Conservation (phyloP, 306 rosid genomes). For the Aeschynomene evenia region DNA sequence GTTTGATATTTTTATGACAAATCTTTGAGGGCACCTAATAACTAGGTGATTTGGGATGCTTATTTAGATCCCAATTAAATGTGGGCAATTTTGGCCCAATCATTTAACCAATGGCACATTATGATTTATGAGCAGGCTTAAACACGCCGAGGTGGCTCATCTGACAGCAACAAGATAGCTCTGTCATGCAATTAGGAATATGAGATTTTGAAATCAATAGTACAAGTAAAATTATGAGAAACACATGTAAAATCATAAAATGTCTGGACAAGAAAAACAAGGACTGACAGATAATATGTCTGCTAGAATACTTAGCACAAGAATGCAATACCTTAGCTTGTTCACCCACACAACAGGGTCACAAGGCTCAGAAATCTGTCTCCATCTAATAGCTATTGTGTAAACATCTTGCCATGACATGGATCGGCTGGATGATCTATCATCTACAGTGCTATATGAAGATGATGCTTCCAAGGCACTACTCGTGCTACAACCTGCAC, state of each 20-base stretch:
- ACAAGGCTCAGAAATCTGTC: constrained; percentile 92
- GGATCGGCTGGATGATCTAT: constrained; percentile 60
- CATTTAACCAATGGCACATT: background rate
- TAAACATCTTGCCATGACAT: constrained; percentile 81
- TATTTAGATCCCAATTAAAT: background rate
- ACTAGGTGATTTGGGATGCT: background rate
- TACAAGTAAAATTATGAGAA: background rate
- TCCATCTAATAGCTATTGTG: constrained; percentile 88
- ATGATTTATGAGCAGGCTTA: background rate
- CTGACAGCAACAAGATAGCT: background rate
- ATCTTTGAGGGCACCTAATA: background rate
- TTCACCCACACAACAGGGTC: constrained; percentile 95
- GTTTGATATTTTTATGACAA: background rate
- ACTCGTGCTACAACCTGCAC: constrained; percentile 95
- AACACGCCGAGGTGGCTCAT: background rate
- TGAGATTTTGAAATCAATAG: background rate
- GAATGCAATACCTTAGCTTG: constrained; percentile 72
- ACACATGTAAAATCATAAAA: constrained; percentile 1
- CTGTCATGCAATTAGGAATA: background rate
- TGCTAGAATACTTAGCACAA: constrained; percentile 23
- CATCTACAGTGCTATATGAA: constrained; percentile 54
- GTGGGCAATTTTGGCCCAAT: background rate
- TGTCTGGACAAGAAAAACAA: constrained; percentile 12
- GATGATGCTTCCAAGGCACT: constrained; percentile 56
- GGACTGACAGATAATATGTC: constrained; percentile 6